Base-by-base conservation (phyloP, 2,329 filamentous ascomycete genomes). In the Botrytis pseudocinerea region DNA sequence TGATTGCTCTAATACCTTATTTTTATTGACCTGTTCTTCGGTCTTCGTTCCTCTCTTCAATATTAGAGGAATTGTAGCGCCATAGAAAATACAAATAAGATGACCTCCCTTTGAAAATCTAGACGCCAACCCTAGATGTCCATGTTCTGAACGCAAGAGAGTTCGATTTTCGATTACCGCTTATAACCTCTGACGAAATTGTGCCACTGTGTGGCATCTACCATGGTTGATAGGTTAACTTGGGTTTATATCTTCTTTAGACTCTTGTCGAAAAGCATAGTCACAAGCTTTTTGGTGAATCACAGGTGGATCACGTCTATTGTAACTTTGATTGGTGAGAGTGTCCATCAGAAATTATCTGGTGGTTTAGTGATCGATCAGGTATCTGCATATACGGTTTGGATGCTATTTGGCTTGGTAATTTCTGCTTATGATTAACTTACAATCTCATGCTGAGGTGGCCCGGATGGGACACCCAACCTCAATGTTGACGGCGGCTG, bases 261-360 rank as follows among this genome's bases (percentile, higher is more conserved):
- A n/a, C 3, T 14, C 22, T 42, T n/a, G 35, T 25, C 7, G 12
- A 3, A 77, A 46, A 7, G 68, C 72, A 22, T 74, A 70, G 7
- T 69, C 32, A 25, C 73, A 73, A 20, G 73, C 74, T 14, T 71
- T 66, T 18, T 60, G 64, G 42, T 77, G 75, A 74, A 72, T 75
- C 1, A 59, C 62, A 14, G 72, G 74, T 9, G 60, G 40, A 38
- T 73, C 61, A 0, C 59, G 48, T 18, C 73, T 74, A 32, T 75
- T 32, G 9, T 60, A 71, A 2, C 73, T 71, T 10, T 74, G 71
- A 57, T 77, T 72, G 32, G 74, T 74, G 28, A 77, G 75, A 77
- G 40, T 7, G 73, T 74, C 22, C 74, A 57, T 73, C 70, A 77
- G 60, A 75, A 72, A 22, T n/a, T 22, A 18, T 75, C 73, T 2